Conservation (phyloP, 1,139 yeast species). For the Suhomyces yuchorum region DNA sequence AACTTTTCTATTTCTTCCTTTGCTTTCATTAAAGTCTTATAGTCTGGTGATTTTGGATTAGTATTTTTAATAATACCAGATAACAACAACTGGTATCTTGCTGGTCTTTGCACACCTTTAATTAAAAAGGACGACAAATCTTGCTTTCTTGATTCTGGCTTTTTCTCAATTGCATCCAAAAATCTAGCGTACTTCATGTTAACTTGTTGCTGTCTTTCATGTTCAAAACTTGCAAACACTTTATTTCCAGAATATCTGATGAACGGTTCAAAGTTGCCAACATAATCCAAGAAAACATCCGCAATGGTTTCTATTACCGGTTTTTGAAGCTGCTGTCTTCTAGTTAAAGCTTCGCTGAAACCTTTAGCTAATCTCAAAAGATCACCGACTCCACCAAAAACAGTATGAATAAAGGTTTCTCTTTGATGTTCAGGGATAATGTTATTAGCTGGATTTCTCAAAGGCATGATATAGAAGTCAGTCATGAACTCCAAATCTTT, state of each 20-base stretch:
- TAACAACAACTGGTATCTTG: conserved; percentile 84
- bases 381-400: conserved; percentile 87
- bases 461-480: conserved; percentile 91
- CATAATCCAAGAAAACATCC: conserved; percentile 81
- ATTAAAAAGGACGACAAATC: conserved; percentile 92
- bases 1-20: conserved; percentile 75
- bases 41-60: conserved; percentile 72
- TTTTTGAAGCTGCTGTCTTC: conserved; percentile 79
- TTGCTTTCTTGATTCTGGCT: conserved; percentile 87
- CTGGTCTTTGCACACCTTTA: conserved; percentile 95
- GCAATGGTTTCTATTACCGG: conserved; percentile 87
- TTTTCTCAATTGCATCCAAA: conserved; percentile 85
- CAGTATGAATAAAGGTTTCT: conserved; percentile 87
- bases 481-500: conserved; percentile 91
- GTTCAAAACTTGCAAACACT: conserved; percentile 92
- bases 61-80: conserved; percentile 85
- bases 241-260: conserved; percentile 94
- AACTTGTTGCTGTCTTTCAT: conserved; percentile 89
- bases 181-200: conserved; percentile 90
- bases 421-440: conserved; percentile 88
- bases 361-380: conserved; percentile 80
- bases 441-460: conserved; percentile 70
- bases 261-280: conserved; percentile 89
- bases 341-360: conserved; percentile 85
- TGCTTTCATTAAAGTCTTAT: conserved; percentile 69